Base-by-base conservation (phyloP, 805 yeast species). In the Candida nanaspora region DNA sequence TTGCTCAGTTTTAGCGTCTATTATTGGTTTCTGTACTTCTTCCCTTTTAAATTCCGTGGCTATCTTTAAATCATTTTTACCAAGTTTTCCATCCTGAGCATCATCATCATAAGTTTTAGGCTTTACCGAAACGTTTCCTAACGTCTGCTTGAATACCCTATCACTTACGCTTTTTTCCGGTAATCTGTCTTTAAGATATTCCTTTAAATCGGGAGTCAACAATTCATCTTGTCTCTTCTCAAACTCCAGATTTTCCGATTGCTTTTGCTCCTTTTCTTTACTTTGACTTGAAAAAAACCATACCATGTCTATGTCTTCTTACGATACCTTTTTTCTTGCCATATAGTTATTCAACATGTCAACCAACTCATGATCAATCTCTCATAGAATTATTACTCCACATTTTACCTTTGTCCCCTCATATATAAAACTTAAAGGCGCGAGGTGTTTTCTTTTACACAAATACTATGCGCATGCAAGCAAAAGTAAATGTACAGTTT, bases 141-240 rank as follows among this genome's bases (percentile, higher is more conserved):
- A 29, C 15, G 32, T 38, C 11, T 45, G 44, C 44, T 59, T 61
- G 43, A 61, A 57, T 38, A 60, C 62, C 31, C 64, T 45, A 38
- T 58, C 61, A 48, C 60, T 54, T 26, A 61, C 35, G 16, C 9
- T 14, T 4, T 16, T 16, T 13, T 41, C 37, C 1, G 61, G 47
- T 25, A 57, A 57, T 21, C 52, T 55, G 1, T 46, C 43, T 10
- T 51, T 46, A 16, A 61, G 40, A 42, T 50, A 59, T n/a, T 46
- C 41, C 1, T 48, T 42, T 18, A 59, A 41, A 37, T 61, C 64
- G 1, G 43, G 38, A 0, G 63, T 55, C 29, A 60, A 15, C 18
- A 10, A 9, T 10, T 30, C 18, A 4, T 32, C 34, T 13, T 32
- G 18, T 3, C 9, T n/a, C 18, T 30, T 30, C 20, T 30, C 33